Evolutionary conservation across 2,329 filamentous ascomycete species (phyloP), one percentile per base, ranked within the genome.

Genomic region (Penicillium paneum): DNA sequence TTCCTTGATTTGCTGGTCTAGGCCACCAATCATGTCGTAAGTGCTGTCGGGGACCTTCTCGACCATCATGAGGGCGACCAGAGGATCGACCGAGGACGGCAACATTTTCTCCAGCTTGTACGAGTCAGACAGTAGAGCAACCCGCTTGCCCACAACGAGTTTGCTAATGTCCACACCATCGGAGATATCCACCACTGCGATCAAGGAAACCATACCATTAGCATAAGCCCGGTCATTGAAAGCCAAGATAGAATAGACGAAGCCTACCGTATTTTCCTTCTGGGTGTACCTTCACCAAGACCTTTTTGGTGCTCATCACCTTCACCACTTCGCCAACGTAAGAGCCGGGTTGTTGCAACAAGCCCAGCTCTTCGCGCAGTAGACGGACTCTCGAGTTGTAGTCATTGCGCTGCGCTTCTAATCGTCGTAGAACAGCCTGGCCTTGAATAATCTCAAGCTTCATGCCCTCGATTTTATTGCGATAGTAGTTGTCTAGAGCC

Each of bases 371-470:
- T 79, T 99, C 94, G 67, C 94, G 84, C 69, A 99, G 79, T 76
- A 99, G 81, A 59, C 94, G 90, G 68, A 99, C 94, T 72, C 94
- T 86, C 57, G 94, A 97, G 81, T 99, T 99, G 83, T 97, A 97
- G 78, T 99, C 94, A 72, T 99, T 99, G 65, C 94, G 87, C 78
- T 99, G 95, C 66, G 94, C 94, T 81, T 99, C 94, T 67, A 99
- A 84, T 72, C 94, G 87, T 66, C 94, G 89, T 60, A 99, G 82
- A 55, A 96, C 91, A 53, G 94, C 93, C 79, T 99, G 94, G 53
- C 94, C 93, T 79, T 97, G 93, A 75, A 99, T 93, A 74, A 99
- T 99, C 85, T 99, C 93, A 75, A 99, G 91, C 88, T 97, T 97
- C 90, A 97, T 96, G 75, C 89, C 87, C 90, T 99, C 94, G 79